Evolutionary conservation across 2,329 filamentous ascomycete genomes (phyloP).

Genomic region (Acrodontium crateriforme): DNA sequence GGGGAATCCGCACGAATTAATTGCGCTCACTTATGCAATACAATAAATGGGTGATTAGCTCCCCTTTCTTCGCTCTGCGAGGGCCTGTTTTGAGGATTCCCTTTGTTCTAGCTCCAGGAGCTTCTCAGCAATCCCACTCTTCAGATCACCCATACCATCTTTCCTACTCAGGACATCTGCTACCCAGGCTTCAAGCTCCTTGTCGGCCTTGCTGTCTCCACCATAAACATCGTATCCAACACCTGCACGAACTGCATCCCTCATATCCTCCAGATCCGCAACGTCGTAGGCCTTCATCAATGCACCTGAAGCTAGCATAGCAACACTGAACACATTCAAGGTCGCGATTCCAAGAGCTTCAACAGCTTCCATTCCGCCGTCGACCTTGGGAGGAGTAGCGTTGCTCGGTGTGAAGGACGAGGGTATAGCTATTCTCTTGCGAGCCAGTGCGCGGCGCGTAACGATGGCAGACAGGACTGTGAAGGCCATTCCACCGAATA

Average conservation of each 20-base stretch:
- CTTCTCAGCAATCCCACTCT: slow-evolving; percentile 17
- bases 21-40: no score
- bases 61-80: no score
- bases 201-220: slow-evolving; percentile 35
- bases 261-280: slow-evolving; percentile 38
- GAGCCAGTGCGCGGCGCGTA: slow-evolving; percentile 46
- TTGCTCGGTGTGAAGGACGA: slow-evolving; percentile 58
- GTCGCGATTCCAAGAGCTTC: slow-evolving; percentile 80
- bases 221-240: slow-evolving; percentile 47
- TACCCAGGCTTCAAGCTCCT: slow-evolving; percentile 42
- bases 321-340: slow-evolving; percentile 66
- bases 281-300: slow-evolving; percentile 67
- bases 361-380: slow-evolving; percentile 57
- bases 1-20: no score
- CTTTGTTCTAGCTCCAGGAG: slow-evolving; percentile 17
- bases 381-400: slow-evolving; percentile 17
- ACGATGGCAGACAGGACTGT: slow-evolving; percentile 57
- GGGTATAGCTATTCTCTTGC: slow-evolving; percentile 53
- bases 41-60: no score
- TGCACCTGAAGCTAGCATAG: slow-evolving; percentile 61
- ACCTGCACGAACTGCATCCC: slow-evolving; percentile 42
- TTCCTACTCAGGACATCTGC: slow-evolving; percentile 35
- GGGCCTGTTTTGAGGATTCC: no score
- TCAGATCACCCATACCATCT: slow-evolving; percentile 23
- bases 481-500: slow-evolving; percentile 63